Conservation (phyloP, 768 basidiomycete species). For the Boletus subcaerulescens region DNA sequence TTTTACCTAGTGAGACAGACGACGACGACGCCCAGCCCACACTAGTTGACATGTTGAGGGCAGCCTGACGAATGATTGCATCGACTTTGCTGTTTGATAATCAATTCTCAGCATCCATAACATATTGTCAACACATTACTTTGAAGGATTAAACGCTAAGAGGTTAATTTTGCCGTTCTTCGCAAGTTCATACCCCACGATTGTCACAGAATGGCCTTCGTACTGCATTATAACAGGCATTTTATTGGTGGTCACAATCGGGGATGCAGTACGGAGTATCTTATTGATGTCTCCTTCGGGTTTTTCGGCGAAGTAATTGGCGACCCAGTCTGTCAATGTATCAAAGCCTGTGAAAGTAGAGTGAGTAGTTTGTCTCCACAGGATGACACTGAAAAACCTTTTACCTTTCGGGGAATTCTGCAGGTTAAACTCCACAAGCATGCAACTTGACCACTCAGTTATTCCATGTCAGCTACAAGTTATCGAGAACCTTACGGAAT, state of each 20-base stretch:
- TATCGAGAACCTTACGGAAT: constrained; percentile 63
- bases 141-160: constrained; percentile 75
- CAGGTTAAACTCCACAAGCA: constrained; percentile 65
- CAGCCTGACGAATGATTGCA: constrained; percentile 20
- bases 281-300: constrained; percentile 45
- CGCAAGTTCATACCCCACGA: constrained; percentile 78
- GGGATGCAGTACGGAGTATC: constrained; percentile 46
- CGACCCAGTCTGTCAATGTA: constrained; percentile 67
- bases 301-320: constrained; percentile 60
- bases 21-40: constrained; percentile 12
- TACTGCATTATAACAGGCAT: constrained; percentile 86
- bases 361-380: not conserved
- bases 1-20: constrained; percentile 7
- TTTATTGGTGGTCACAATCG: constrained; percentile 55
- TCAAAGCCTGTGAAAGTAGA: constrained; percentile 36
- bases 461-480: not conserved
- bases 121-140: constrained; percentile 37
- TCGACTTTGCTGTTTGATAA: constrained; percentile 8
- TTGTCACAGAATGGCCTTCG: constrained; percentile 80
- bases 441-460: constrained; percentile 32
- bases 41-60: constrained; percentile 8
- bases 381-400: constrained; percentile 35
- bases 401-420: constrained; percentile 32
- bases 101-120: constrained; percentile 1
- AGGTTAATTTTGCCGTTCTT: constrained; percentile 58